Base-by-base conservation (phyloP, 371 early-diverging fungal genomes). In the Nematocida ironsii region DNA sequence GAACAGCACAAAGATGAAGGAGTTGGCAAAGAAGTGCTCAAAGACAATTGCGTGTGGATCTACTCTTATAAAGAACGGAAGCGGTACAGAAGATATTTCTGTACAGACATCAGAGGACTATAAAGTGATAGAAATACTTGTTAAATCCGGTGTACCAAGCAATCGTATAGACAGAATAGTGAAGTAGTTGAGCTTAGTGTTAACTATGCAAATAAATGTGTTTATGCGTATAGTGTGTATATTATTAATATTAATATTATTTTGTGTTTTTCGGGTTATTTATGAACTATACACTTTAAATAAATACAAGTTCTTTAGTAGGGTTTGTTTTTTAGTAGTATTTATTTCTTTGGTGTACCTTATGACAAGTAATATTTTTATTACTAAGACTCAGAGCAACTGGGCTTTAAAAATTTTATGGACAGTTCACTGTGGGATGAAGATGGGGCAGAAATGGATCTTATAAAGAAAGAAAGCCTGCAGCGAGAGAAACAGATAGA, bases 31-130 rank as follows among this genome's bases (percentile, higher is more conserved):
- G 47, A 78, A 68, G 50, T 70, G 55, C 48, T 68, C 80, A 20
- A 78, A 78, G 48, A 78, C 80, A 39, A 78, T 78, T 25, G 80
- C 80, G 4, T 78, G 80, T 20, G 80, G 80, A 23, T 68, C 80
- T 13, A 70, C 52, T 40, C 44, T 78, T 25, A 67, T 78, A 44
- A 78, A 78, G 80, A 78, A 68, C 57, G 80, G 69, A 3, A 56
- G 44, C 13, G 80, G 80, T 6, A 55, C 69, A 71, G 80, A 78
- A 25, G 67, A 78, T 47, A 55, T 78, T 5, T 60, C 80, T 27
- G 57, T 78, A 27, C 80, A 78, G 20, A 78, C 80, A 52, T 40
- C 69, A 33, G 71, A 78, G 9, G 80, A 78, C 44, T 42, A 45
- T 16, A n/a, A 52, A 44, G 80, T 78, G 6, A 71, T 78, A 42